Conservation (phyloP, 805 yeast species). For the Cyberlindnera xylosilytica region DNA sequence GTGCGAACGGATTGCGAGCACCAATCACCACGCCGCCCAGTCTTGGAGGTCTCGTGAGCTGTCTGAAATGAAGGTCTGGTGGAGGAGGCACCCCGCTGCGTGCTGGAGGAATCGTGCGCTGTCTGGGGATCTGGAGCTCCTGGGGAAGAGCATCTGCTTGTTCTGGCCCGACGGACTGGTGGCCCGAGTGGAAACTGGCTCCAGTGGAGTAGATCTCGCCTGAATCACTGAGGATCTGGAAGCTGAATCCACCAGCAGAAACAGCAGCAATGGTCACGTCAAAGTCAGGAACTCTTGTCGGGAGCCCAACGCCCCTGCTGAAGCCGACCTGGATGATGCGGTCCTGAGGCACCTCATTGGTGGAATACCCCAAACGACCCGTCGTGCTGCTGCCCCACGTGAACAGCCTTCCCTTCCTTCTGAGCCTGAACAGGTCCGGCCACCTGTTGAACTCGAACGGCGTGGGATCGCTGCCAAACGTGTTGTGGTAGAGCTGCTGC, state of each 20-base stretch:
- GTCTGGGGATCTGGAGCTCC: slow-evolving; percentile 9
- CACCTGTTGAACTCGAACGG: slow-evolving; percentile 44
- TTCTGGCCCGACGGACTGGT: slow-evolving; percentile 39
- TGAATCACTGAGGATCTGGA: slow-evolving; percentile 50
- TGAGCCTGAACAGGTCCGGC: slow-evolving; percentile 43
- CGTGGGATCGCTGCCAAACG: slow-evolving; percentile 43
- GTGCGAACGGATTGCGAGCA: background rate
- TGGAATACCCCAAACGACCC: slow-evolving; percentile 46
- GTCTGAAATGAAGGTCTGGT: slow-evolving; percentile 1
- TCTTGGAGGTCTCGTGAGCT: background rate
- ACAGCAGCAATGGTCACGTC: slow-evolving; percentile 42
- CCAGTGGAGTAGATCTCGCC: slow-evolving; percentile 61
- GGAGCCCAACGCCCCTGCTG: slow-evolving; percentile 33
- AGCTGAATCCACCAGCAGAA: slow-evolving; percentile 63
- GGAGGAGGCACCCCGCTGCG: slow-evolving; percentile 1
- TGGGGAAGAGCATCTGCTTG: slow-evolving; percentile 29
- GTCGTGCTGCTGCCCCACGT: slow-evolving; percentile 49
- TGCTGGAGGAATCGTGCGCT: background rate
- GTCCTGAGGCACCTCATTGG: slow-evolving; percentile 25
- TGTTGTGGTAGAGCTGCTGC: slow-evolving; percentile 40
- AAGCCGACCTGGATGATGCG: slow-evolving; percentile 23
- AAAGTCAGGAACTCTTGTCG: slow-evolving; percentile 37
- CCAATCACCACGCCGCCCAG: slow-evolving; percentile 6
- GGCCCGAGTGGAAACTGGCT: slow-evolving; percentile 36
- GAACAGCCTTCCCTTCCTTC: slow-evolving; percentile 39